Percentiles rank a stretch among this genome's conserved stretches.
These are phyloP conservation scores for Crucibulum parvulum DNA, from an alignment of 1,284 basidiomycete species.

Conservation along the genomic window DNA sequence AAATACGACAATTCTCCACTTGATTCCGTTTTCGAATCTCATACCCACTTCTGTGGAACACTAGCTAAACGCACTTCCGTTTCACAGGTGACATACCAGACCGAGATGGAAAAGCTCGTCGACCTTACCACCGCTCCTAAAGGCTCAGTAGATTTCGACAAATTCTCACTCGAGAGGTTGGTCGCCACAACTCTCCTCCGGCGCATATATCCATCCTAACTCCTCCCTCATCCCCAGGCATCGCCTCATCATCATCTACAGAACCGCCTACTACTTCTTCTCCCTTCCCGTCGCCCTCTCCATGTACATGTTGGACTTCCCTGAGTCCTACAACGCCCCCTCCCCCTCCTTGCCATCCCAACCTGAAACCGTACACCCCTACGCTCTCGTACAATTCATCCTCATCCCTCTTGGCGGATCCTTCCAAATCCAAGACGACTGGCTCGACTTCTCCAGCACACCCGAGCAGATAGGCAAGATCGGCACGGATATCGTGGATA, in stretches of 20 bases:
- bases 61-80: too few relatives aligned
- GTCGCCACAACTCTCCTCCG: background rate
- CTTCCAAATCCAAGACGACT: conserved; percentile 99
- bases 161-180: conserved; percentile 77
- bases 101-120: conserved; percentile 95
- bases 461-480: conserved; percentile 97
- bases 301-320: conserved; percentile 83
- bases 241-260: conserved; percentile 94
- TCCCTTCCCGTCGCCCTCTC: conserved; percentile 98
- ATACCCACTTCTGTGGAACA: too few relatives aligned
- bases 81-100: conserved; percentile 85
- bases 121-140: conserved; percentile 97
- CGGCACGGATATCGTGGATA: conserved; percentile 98
- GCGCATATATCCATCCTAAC: background rate
- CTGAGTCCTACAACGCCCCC: conserved; percentile 51
- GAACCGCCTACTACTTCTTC: conserved; percentile 99
- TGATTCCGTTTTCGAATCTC: too few relatives aligned
- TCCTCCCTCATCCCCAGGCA: conserved; percentile 60
- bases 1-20: too few relatives aligned
- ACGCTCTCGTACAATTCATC: conserved; percentile 84
- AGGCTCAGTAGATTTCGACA: conserved; percentile 84
- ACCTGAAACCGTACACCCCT: conserved; percentile 55
- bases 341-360: conserved; percentile 13
- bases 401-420: conserved; percentile 96
- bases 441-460: conserved; percentile 91